Evolutionary conservation across 345 rosid genomes (phyloP), one percentile per base, ranked within the genome.

Genomic region (Salix dunnii): DNA sequence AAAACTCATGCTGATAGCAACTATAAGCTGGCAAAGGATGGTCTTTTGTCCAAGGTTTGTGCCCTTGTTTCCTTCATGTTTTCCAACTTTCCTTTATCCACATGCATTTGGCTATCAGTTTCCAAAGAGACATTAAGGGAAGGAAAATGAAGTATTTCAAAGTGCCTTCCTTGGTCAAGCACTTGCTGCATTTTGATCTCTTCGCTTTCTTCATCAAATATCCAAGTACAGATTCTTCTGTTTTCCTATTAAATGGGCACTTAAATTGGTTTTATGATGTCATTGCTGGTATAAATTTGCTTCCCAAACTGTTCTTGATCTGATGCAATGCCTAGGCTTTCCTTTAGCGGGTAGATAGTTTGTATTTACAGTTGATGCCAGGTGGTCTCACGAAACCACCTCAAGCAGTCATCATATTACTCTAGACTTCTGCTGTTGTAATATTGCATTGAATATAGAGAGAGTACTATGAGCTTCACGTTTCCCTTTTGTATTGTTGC

Each of bases 1-100:
- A 92, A 88, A 86, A 89, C 55, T 80, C 97, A 92, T 76, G 86
- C 86, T 20, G 95, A 92, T 82, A 91, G 97, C 91, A 91, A 92
- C 74, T 94, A 91, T 81, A 94, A 91, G 90, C 90, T 89, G 33
- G 97, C 94, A 74, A 92, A 88, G 77, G 97, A 91, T 65, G 82
- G 76, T 70, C 78, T 94, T 77, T 83, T 92, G 71, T 89, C 90
- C 40, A 91, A 94, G 97, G 98, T 94, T 76, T 58, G 79, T 67
- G 14, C 55, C 7, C 21, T 58, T 17, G 25, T 66, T 31, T 30
- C 28, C 42, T 23, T 55, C 21, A 16, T 21, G 8, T 36, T 27
- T 58, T 62, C 51, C n/a, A 38, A 6, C 36, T 49, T 46, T 63
- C 31, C 31, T 62, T 7, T 16, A 33, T 46, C 31, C 30, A 58